Percentiles rank a stretch among this genome's conserved stretches.
Evolutionary conservation across 2,329 filamentous ascomycete species (phyloP).

Genomic region (Diaporthe citrichinensis): DNA sequence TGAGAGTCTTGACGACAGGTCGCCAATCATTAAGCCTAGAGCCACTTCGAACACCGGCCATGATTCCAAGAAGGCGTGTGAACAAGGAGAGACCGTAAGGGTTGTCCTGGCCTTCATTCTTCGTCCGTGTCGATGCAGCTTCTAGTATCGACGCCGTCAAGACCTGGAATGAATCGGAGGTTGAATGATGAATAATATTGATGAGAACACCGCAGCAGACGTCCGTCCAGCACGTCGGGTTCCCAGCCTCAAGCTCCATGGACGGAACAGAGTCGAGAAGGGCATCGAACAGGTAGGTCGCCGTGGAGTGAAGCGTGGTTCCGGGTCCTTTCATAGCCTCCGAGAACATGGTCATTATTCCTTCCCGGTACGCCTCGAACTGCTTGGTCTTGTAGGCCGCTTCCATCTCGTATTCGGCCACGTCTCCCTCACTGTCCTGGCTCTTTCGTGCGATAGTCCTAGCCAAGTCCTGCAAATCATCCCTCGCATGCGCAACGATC

Average conservation of each 20-base stretch:
- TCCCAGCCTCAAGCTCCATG: slow-evolving; percentile 63
- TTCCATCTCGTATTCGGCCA: slow-evolving; percentile 38
- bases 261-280: slow-evolving; percentile 67
- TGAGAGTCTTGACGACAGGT: slow-evolving; percentile 69
- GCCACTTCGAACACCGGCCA: slow-evolving; percentile 86
- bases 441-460: slow-evolving; percentile 29
- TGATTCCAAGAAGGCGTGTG: slow-evolving; percentile 74
- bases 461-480: slow-evolving; percentile 71
- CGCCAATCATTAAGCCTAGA: slow-evolving; percentile 81
- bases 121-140: slow-evolving; percentile 57
- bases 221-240: slow-evolving; percentile 69
- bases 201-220: slow-evolving; percentile 83
- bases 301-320: slow-evolving; percentile 71
- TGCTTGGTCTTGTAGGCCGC: slow-evolving; percentile 65
- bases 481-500: slow-evolving; percentile 80
- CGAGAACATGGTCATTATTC: slow-evolving; percentile 91
- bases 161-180: slow-evolving; percentile 78
- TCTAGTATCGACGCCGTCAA: slow-evolving; percentile 75
- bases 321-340: slow-evolving; percentile 81
- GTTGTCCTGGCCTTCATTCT: slow-evolving; percentile 48
- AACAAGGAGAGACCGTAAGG: slow-evolving; percentile 63
- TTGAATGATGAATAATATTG: slow-evolving; percentile 87
- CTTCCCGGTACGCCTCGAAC: slow-evolving; percentile 82
- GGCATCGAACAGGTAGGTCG: slow-evolving; percentile 65
- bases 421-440: background rate